A percentile compares a stretch with the other conserved stretches of the same genome.
Conservation (phyloP, 2,329 filamentous ascomycete genomes). For the Fusarium sterilihyphosum region DNA sequence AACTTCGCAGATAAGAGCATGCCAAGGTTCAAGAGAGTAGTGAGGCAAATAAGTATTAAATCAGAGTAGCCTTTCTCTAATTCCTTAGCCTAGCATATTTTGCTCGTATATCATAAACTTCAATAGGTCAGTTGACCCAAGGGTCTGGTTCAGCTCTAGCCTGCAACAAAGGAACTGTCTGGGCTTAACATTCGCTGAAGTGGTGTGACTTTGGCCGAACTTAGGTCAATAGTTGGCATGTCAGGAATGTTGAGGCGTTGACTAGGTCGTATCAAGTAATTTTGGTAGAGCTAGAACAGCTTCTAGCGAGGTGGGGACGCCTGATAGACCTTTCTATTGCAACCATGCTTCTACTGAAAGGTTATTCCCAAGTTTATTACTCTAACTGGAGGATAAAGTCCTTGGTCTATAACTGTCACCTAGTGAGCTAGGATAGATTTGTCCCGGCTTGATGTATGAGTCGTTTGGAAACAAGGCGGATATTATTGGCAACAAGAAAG, state of each 20-base stretch:
- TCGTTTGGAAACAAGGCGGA: too few species aligned
- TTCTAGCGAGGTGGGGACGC: not conserved
- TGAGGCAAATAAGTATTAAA: not conserved
- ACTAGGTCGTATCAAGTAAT: not conserved
- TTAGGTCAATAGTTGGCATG: not conserved
- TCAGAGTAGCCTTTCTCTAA: not conserved
- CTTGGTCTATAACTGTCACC: fast-evolving
- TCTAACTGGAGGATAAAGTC: not conserved
- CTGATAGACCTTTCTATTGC: not conserved
- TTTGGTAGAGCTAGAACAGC: not conserved
- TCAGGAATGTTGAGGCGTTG: not conserved
- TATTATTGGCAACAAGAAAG: too few species aligned
- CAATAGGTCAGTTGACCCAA: not conserved
- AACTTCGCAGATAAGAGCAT: too few species aligned
- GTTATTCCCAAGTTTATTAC: fast-evolving
- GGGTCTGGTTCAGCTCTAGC: not conserved
- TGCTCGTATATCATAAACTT: not conserved
- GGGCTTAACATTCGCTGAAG: not conserved
- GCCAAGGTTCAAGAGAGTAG: fast-evolving
- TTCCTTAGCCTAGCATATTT: not conserved
- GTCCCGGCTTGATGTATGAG: too few species aligned
- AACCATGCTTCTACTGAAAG: not conserved
- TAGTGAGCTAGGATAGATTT: not conserved
- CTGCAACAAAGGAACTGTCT: not conserved
- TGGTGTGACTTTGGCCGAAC: not conserved